Percentiles rank a stretch among this genome's conserved stretches.
phyloP scores from a whole-genome alignment of 1,284 basidiomycete genomes.

The Trichosporon sp. region DNA sequence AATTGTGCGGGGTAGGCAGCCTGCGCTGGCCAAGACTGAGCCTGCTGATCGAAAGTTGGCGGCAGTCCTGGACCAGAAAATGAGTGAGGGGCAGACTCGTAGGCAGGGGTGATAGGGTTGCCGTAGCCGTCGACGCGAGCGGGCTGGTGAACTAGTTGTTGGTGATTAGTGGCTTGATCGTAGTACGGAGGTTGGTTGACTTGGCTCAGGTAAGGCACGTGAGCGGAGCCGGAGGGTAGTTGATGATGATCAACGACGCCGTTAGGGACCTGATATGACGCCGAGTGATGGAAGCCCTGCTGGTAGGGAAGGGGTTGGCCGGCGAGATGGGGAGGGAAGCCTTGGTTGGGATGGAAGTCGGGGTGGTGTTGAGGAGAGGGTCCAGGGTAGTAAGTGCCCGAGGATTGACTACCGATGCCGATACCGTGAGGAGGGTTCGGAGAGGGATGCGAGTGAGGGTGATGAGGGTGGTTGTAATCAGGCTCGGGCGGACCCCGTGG shows the following conservation, averaged over 20 bases:
- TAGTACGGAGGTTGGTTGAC: constrained; percentile 2
- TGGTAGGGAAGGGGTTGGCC: not conserved
- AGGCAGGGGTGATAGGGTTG: constrained; percentile 11
- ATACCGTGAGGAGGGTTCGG: not conserved
- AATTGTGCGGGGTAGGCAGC: not conserved
- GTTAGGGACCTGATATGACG: constrained; percentile 5
- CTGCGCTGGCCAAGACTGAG: constrained; percentile 12
- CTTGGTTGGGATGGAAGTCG: constrained; percentile 7
- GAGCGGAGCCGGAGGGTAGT: constrained; percentile 10
- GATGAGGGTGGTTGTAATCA: constrained; percentile 9
- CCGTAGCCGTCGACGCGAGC: constrained; percentile 14
- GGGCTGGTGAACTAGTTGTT: not conserved
- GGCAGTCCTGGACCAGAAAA: constrained; percentile 13
- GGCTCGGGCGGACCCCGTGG: constrained; percentile 18
- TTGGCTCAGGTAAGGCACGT: constrained; percentile 14
- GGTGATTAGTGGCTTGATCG: not conserved
- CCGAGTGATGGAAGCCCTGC: not conserved
- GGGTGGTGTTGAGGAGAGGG: constrained; percentile 2
- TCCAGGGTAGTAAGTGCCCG: constrained; percentile 8
- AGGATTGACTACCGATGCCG: constrained; percentile 12
- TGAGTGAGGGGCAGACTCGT: not conserved
- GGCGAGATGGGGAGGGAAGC: not conserved
- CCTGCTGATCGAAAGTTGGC: constrained; percentile 22
- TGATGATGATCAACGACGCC: constrained; percentile 14
- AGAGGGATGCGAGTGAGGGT: constrained; percentile 4